These are phyloP conservation scores for Rhynchospora pubera DNA, from an alignment of 176 grass and related monocot species.

Conservation along the genomic window DNA sequence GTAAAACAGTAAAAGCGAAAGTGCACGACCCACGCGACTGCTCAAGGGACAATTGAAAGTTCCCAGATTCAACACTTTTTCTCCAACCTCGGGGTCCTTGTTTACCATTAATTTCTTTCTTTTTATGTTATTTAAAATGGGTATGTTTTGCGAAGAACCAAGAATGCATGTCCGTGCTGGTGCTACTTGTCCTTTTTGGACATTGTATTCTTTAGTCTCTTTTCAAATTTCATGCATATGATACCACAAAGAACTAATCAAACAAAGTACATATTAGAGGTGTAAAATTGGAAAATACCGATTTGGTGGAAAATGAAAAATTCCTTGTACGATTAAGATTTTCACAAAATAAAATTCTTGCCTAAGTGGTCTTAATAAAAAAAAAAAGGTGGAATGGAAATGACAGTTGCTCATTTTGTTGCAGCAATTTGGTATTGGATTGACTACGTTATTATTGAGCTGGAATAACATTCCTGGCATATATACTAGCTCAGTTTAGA, in stretches of 20 bases:
- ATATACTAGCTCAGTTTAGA: too few species aligned
- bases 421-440: too few species aligned
- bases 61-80: slow-evolving; percentile 13
- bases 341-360: too few species aligned
- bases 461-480: too few species aligned
- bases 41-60: slow-evolving; percentile 15
- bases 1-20: slow-evolving; percentile 18
- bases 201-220: neutral
- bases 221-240: neutral
- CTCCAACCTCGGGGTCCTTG: slow-evolving; percentile 9
- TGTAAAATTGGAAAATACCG: too few species aligned
- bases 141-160: neutral
- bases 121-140: neutral
- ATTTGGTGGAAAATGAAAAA: too few species aligned
- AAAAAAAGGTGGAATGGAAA: too few species aligned
- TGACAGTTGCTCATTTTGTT: too few species aligned
- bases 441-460: too few species aligned
- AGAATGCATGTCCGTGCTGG: neutral
- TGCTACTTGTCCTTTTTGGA: neutral
- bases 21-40: neutral
- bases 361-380: too few species aligned
- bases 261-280: neutral
- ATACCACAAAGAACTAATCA: neutral
- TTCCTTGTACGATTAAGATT: too few species aligned
- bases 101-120: neutral